phyloP scores from a whole-genome alignment of 23 red algal species.

The Gracilaria domingensis region DNA sequence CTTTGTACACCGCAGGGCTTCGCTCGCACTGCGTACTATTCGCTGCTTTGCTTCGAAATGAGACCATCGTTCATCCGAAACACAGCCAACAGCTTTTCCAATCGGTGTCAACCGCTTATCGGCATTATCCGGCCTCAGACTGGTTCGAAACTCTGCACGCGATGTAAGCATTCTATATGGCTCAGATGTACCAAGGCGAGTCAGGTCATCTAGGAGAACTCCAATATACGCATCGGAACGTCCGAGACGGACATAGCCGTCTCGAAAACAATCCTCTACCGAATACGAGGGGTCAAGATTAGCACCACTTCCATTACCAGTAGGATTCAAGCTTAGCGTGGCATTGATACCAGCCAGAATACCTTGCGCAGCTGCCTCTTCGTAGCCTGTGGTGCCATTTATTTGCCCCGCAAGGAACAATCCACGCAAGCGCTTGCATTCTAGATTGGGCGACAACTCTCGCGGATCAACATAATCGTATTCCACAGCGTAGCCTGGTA shows the following conservation, averaged over 20 bases:
- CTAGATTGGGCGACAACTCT: slow-evolving; percentile 57
- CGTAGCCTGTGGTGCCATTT: slow-evolving; percentile 88
- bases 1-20: slow-evolving; percentile 1
- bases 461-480: slow-evolving; percentile 84
- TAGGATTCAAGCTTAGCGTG: slow-evolving; percentile 4
- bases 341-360: slow-evolving; percentile 77
- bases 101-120: slow-evolving; percentile 74
- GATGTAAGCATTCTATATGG: slow-evolving; percentile 86
- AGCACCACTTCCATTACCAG: not conserved
- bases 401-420: slow-evolving; percentile 88
- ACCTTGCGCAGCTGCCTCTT: slow-evolving; percentile 86
- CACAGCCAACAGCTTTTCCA: slow-evolving; percentile 39
- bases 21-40: not conserved
- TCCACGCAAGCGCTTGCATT: slow-evolving; percentile 57
- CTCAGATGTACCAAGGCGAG: slow-evolving; percentile 69
- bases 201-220: slow-evolving; percentile 82
- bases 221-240: slow-evolving; percentile 82
- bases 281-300: not conserved
- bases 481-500: slow-evolving; percentile 83
- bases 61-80: slow-evolving; percentile 31
- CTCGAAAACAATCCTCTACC: not conserved
- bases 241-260: slow-evolving; percentile 42
- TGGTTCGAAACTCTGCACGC: slow-evolving; percentile 74
- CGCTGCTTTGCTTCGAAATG: slow-evolving; percentile 25
- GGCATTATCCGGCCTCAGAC: slow-evolving; percentile 79